Conservation (phyloP, 345 rosid genomes). For the Trapa incisa region DNA sequence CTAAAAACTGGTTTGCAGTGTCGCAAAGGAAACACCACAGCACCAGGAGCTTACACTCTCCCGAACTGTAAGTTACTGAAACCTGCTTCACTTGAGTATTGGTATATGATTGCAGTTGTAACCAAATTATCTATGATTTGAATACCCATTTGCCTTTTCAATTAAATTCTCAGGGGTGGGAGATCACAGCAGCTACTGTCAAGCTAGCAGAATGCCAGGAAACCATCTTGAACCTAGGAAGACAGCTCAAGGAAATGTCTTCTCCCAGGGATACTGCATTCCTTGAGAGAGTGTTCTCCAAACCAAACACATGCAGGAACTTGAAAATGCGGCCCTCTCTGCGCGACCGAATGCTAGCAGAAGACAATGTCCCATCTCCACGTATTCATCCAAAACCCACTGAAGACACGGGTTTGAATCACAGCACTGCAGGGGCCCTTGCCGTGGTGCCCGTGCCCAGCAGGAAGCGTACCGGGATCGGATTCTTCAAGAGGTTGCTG, state of each 20-base stretch:
- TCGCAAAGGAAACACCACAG: conserved; percentile 34
- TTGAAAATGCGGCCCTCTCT: conserved; percentile 33
- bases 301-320: conserved; percentile 17
- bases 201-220: conserved; percentile 89
- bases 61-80: conserved; percentile 40
- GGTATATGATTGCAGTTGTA: background rate
- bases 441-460: conserved; percentile 31
- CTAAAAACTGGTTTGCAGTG: conserved; percentile 29
- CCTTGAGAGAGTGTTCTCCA: conserved; percentile 29
- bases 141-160: background rate
- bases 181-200: conserved; percentile 54
- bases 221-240: conserved; percentile 59
- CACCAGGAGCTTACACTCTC: conserved; percentile 30
- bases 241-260: conserved; percentile 63
- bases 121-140: background rate
- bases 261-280: conserved; percentile 35
- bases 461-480: conserved; percentile 48
- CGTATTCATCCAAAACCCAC: conserved; percentile 7
- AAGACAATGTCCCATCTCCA: conserved; percentile 13
- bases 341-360: conserved; percentile 55
- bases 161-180: conserved; percentile 41
- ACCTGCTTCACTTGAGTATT: background rate
- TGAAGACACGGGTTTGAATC: conserved; percentile 14
- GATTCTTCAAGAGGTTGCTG: conserved; percentile 52
- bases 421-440: conserved; percentile 17